A percentile compares a stretch with the other conserved stretches of the same genome.
phyloP scores from a whole-genome alignment of 2,329 filamentous ascomycete genomes.

The Calonectria naviculata region DNA sequence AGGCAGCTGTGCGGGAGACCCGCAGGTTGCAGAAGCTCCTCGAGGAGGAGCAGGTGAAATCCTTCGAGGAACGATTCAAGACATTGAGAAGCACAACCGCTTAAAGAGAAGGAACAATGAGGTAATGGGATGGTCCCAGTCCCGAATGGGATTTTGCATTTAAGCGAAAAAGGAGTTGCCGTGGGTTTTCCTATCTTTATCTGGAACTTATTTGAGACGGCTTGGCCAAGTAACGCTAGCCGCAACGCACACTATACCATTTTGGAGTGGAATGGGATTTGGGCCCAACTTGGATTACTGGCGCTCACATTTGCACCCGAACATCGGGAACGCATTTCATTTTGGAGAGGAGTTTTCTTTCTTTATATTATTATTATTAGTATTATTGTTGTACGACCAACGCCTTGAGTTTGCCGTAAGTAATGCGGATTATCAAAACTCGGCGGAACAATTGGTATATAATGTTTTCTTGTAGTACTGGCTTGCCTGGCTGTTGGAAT shows the following conservation, averaged over 20 bases:
- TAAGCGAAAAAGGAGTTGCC: constrained; percentile 52
- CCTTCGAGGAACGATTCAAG: constrained; percentile 52
- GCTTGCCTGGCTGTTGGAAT: constrained; percentile 24
- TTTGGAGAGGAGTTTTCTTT: constrained; percentile 6
- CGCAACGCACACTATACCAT: constrained; percentile 19
- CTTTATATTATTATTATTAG: neutral
- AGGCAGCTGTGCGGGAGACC: constrained; percentile 79
- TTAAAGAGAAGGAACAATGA: constrained; percentile 27
- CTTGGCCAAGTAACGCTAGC: constrained; percentile 21
- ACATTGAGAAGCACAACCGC: constrained; percentile 42
- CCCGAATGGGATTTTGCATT: constrained; percentile 44
- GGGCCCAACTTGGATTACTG: constrained; percentile 23
- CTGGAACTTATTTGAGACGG: constrained; percentile 25
- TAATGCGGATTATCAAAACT: constrained; percentile 20
- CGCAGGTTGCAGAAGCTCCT: constrained; percentile 75
- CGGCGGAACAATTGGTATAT: constrained; percentile 35
- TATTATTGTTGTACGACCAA: neutral
- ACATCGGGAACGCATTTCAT: constrained; percentile 23
- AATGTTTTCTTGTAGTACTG: constrained; percentile 41
- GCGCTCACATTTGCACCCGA: constrained; percentile 25
- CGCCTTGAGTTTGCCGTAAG: neutral
- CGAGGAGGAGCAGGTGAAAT: constrained; percentile 70
- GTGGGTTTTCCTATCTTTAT: constrained; percentile 38
- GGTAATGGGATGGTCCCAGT: constrained; percentile 8
- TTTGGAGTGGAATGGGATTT: constrained; percentile 25